phyloP scores from a whole-genome alignment of 331 rosid species.

The Arachis monticola region DNA sequence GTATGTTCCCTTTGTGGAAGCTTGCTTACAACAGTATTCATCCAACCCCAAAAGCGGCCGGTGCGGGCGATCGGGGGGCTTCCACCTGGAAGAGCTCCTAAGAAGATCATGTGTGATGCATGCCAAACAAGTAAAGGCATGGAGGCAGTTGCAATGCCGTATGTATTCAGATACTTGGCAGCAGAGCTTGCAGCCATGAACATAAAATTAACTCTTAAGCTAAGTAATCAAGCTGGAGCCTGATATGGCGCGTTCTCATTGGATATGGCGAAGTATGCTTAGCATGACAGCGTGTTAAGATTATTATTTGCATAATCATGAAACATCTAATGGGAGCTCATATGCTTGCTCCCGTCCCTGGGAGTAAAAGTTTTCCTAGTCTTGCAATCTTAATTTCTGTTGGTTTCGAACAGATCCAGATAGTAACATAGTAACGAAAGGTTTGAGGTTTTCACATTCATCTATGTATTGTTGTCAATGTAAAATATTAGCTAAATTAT shows the following conservation, averaged over 20 bases:
- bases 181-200: slow-evolving; percentile 97
- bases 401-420: neutral
- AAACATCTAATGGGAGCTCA: slow-evolving; percentile 1
- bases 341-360: slow-evolving; percentile 12
- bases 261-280: neutral
- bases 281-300: neutral
- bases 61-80: slow-evolving; percentile 60
- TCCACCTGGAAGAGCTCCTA: slow-evolving; percentile 65
- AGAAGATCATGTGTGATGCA: slow-evolving; percentile 68
- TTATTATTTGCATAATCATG: slow-evolving; percentile 15
- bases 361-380: slow-evolving; percentile 3
- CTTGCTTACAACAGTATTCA: slow-evolving; percentile 64
- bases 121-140: slow-evolving; percentile 85
- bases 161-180: slow-evolving; percentile 83
- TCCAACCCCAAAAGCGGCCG: slow-evolving; percentile 60
- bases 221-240: slow-evolving; percentile 49
- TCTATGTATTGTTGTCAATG: slow-evolving; percentile 4
- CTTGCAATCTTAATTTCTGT: slow-evolving; percentile 4
- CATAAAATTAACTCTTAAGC: slow-evolving; percentile 80
- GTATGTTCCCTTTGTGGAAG: slow-evolving; percentile 89
- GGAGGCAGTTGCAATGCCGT: slow-evolving; percentile 97
- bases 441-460: neutral
- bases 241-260: slow-evolving; percentile 32
- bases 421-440: neutral
- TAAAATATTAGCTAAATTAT: neutral